These are phyloP conservation scores for Eimeria tenella DNA, from an alignment of 169 alveolate species.

Conservation along the genomic window DNA sequence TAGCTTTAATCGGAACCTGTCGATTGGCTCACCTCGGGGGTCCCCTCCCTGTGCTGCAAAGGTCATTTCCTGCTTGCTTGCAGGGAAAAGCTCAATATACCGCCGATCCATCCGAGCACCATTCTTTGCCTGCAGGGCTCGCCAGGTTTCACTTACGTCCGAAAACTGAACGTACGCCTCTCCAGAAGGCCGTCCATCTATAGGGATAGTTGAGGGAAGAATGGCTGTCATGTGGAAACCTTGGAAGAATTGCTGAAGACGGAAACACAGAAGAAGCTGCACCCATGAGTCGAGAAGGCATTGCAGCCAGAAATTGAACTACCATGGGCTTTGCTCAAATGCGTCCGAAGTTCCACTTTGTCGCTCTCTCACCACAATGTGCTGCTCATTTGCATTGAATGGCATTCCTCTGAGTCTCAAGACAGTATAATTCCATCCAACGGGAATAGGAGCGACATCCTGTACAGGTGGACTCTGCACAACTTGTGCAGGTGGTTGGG, in stretches of 20 bases:
- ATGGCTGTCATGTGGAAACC: conserved; percentile 82
- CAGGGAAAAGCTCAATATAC: conserved; percentile 82
- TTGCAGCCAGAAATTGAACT: too few relatives aligned
- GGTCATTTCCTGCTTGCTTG: conserved; percentile 82
- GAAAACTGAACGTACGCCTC: conserved; percentile 83
- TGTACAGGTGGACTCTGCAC: conserved; percentile 66
- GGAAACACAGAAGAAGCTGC: background rate
- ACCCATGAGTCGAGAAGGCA: too few relatives aligned
- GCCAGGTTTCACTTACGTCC: conserved; percentile 80
- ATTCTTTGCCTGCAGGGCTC: conserved; percentile 78
- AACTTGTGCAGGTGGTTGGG: conserved; percentile 60
- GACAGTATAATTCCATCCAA: conserved; percentile 75
- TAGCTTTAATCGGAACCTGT: background rate
- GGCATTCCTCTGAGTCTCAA: conserved; percentile 85
- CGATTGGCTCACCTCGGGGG: conserved; percentile 77
- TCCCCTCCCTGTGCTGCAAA: conserved; percentile 84
- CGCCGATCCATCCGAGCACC: conserved; percentile 80
- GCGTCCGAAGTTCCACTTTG: background rate
- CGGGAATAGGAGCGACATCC: conserved; percentile 64
- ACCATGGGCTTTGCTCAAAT: background rate
- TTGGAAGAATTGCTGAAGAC: conserved; percentile 78
- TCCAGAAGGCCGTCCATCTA: conserved; percentile 84
- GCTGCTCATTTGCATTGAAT: conserved; percentile 83
- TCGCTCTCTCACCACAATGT: conserved; percentile 80
- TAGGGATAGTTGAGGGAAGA: conserved; percentile 81